Evolutionary conservation across 2,329 filamentous ascomycete species (phyloP).

Genomic region (Penicillium brasilianum): DNA sequence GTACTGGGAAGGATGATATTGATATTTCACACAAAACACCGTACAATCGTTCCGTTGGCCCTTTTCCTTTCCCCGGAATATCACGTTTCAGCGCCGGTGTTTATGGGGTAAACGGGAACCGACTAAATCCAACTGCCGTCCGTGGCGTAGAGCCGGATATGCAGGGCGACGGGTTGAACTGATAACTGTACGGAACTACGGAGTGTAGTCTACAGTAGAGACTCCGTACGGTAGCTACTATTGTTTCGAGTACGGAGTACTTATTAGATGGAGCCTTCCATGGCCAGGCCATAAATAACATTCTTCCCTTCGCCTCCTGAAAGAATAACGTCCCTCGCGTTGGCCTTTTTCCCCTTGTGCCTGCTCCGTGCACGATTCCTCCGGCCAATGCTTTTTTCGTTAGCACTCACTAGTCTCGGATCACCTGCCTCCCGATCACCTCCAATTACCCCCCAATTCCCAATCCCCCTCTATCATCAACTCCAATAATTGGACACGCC

Average conservation of each 20-base stretch:
- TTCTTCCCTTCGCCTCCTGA: neutral
- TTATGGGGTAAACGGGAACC: neutral
- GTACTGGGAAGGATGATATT: too few relatives aligned
- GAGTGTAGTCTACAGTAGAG: too few relatives aligned
- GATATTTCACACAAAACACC: too few relatives aligned
- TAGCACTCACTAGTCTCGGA: conserved; percentile 17
- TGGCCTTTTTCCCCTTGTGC: too few relatives aligned
- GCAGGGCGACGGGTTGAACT: neutral
- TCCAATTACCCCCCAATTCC: neutral
- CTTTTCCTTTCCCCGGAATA: neutral
- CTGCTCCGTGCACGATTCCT: neutral
- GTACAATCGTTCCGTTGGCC: too few relatives aligned
- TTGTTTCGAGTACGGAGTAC: too few relatives aligned
- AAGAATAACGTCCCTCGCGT: neutral
- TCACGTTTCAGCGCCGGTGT: neutral
- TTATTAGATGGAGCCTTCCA: neutral
- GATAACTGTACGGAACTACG: too few relatives aligned
- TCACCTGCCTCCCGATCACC: neutral
- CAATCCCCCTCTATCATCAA: neutral
- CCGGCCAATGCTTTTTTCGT: neutral
- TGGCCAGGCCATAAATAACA: neutral
- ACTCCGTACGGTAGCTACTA: too few relatives aligned
- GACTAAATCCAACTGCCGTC: neutral
- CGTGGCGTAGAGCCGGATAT: neutral
- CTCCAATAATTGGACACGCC: neutral